Evolutionary conservation across 306 rosid genomes (phyloP), one percentile per base, ranked within the genome.

Genomic region (Dicorynia guianensis): DNA sequence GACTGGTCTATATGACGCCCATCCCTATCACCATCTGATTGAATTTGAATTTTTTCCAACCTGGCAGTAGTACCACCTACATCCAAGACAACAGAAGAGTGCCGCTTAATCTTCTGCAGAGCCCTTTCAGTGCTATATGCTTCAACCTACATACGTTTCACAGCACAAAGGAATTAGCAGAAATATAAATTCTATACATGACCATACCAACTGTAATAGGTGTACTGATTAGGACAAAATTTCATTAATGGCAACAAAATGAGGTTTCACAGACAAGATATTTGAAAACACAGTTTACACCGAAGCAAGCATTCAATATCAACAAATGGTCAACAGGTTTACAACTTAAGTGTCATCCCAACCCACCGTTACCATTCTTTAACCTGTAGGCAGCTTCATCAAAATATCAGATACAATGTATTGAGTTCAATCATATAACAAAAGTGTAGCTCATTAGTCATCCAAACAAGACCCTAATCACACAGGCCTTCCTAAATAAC

Each of bases 91-190:
- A 63, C 83, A 53, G 85, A 46, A 17, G 96, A 49, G 58, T 85
- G 96, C 1, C 96, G 88, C 63, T 89, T 93, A 75, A 91, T 86
- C 91, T 91, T 91, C 79, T 42, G 78, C 8, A 89, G 81, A 48
- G 90, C 93, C 82, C 97, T 85, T 57, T 88, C 87, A 13, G 81
- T 86, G 72, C 79, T 86, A 63, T 85, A 80, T 63, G 76, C 56
- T 62, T 92, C 96, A 55, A 92, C 96, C 98, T 93, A 78, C 63
- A 80, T 11, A 61, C 69, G 42, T 56, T 74, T 48, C 19, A 76
- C n/a, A 40, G 62, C 15, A 78, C 5, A 78, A 69, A 66, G 18
- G 33, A 77, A 59, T 74, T 9, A 58, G 34, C 17, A 74, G 34
- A 71, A 66, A 71, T 17, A 61, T 61, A 71, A 20, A 61, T 53